Evolutionary conservation across 331 rosid genomes (phyloP).

Genomic region (Acacia pycnantha): DNA sequence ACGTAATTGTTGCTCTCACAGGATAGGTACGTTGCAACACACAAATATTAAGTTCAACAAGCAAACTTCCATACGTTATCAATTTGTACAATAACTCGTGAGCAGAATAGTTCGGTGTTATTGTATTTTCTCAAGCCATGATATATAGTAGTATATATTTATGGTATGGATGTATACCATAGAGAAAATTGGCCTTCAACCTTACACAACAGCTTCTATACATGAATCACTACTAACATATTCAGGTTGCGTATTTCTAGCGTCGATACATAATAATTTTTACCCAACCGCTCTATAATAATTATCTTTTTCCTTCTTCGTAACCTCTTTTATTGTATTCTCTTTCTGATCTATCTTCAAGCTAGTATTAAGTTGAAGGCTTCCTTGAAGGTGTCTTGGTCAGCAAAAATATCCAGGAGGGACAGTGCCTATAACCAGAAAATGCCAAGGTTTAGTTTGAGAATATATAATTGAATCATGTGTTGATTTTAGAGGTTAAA

Average conservation of each 20-base stretch:
- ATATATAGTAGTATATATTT: background rate
- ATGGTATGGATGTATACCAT: background rate
- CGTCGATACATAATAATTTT: slow-evolving; percentile 2
- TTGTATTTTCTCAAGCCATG: slow-evolving; percentile 19
- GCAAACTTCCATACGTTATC: background rate
- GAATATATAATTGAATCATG: background rate
- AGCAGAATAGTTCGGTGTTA: slow-evolving; percentile 16
- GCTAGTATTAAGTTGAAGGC: slow-evolving; percentile 29
- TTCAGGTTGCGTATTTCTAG: slow-evolving; percentile 30
- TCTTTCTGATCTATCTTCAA: slow-evolving; percentile 22
- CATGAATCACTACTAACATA: slow-evolving; percentile 26
- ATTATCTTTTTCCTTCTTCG: slow-evolving; percentile 17
- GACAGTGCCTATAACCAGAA: slow-evolving; percentile 40
- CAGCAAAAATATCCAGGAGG: slow-evolving; percentile 51
- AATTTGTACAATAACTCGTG: slow-evolving; percentile 13
- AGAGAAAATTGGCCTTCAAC: slow-evolving; percentile 20
- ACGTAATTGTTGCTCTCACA: background rate
- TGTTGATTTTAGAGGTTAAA: background rate
- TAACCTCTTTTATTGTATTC: slow-evolving; percentile 28
- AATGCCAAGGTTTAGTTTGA: slow-evolving; percentile 8
- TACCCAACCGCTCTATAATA: slow-evolving; percentile 25
- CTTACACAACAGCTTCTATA: slow-evolving; percentile 34
- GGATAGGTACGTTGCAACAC: background rate
- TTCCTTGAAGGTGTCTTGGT: slow-evolving; percentile 36
- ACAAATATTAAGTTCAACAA: background rate